Evolutionary conservation across 202 grass and related monocot species (phyloP).

Genomic region (Eragrostis tef): DNA sequence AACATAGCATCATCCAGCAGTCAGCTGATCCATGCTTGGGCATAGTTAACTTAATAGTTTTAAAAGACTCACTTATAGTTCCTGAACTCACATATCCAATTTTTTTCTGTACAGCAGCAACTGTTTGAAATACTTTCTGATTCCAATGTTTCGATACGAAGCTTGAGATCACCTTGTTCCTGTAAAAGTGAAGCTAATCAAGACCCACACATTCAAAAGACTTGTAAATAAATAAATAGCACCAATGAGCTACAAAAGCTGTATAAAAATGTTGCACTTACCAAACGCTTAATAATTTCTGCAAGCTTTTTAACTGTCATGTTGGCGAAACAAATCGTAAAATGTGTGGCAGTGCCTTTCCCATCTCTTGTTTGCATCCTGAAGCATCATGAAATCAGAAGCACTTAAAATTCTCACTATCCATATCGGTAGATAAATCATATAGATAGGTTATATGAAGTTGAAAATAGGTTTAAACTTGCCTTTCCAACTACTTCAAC

Average conservation of each 20-base stretch:
- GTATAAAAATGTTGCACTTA: constrained; percentile 39
- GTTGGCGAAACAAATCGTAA: constrained; percentile 92
- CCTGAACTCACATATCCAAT: constrained; percentile 87
- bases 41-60: neutral
- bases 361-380: constrained; percentile 96
- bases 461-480: constrained; percentile 41
- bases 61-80: constrained; percentile 6
- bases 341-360: constrained; percentile 89
- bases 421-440: no score
- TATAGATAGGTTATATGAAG: no score
- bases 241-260: constrained; percentile 21
- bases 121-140: constrained; percentile 96
- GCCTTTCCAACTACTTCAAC: constrained; percentile 90
- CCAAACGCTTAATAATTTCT: constrained; percentile 83
- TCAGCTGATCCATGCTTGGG: neutral
- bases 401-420: constrained; percentile 1
- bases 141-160: constrained; percentile 89
- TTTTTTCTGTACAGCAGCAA: constrained; percentile 85
- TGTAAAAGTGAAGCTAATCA: constrained; percentile 44
- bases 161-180: constrained; percentile 98
- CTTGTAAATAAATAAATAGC: constrained; percentile 6
- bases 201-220: constrained; percentile 13
- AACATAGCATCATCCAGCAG: constrained; percentile 21
- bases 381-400: constrained; percentile 30
- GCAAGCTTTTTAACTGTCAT: constrained; percentile 95